Evolutionary conservation across 2,329 filamentous ascomycete genomes (phyloP).

Genomic region (Epichloe gansuensis): DNA sequence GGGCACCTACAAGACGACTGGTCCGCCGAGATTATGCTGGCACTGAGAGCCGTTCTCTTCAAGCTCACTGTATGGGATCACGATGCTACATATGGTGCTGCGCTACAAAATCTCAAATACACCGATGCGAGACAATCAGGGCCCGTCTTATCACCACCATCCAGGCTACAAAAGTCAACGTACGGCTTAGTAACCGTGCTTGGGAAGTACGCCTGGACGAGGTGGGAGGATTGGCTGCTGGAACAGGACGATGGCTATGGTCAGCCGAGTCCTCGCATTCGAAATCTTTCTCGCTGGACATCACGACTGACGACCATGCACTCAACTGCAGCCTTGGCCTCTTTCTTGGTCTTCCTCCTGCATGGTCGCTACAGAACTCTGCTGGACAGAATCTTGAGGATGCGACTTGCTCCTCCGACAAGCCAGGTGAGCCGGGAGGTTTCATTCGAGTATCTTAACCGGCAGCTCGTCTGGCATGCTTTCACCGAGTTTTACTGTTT

Average conservation of each 20-base stretch:
- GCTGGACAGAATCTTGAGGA: conserved; percentile 69
- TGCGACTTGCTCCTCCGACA: conserved; percentile 75
- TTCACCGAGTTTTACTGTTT: conserved; percentile 99
- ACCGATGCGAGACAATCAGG: conserved; percentile 64
- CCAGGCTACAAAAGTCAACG: conserved; percentile 67
- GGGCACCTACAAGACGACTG: conserved; percentile 71
- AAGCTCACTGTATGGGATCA: conserved; percentile 97
- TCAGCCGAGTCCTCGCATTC: conserved; percentile 37
- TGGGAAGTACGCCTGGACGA: conserved; percentile 80
- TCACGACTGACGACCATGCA: conserved; percentile 59
- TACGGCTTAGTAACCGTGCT: conserved; percentile 81
- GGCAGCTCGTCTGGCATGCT: conserved; percentile 98
- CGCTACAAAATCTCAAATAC: conserved; percentile 82
- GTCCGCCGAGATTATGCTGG: conserved; percentile 71
- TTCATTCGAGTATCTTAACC: conserved; percentile 93
- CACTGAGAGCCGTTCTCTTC: conserved; percentile 69
- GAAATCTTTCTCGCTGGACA: conserved; percentile 56
- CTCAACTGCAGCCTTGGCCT: conserved; percentile 68
- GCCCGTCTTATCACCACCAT: conserved; percentile 54
- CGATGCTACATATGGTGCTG: conserved; percentile 86
- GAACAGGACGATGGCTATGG: conserved; percentile 66
- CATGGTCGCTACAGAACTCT: conserved; percentile 88
- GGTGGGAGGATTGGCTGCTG: conserved; percentile 81
- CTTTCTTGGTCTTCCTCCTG: conserved; percentile 82
- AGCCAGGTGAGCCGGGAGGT: conserved; percentile 83